Conservation (phyloP, 139 green algal species). For the Chlamydomonas eustigma region DNA sequence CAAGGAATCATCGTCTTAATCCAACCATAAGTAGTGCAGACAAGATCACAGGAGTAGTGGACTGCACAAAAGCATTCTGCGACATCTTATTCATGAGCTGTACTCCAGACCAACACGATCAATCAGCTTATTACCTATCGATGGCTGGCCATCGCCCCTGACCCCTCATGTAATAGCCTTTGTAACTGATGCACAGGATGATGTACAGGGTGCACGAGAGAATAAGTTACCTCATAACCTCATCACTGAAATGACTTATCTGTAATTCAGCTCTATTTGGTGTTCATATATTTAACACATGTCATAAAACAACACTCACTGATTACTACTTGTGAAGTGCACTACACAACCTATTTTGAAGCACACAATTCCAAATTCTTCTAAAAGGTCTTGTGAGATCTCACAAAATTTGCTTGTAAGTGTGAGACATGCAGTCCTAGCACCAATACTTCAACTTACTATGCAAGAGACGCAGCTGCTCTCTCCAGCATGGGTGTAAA, state of each 20-base stretch:
- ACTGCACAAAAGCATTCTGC: neutral
- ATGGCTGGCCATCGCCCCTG: constrained; percentile 40
- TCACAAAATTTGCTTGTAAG: neutral
- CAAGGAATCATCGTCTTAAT: no score
- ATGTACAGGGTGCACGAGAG: neutral
- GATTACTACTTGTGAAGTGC: no score
- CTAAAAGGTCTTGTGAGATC: neutral
- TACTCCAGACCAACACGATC: neutral
- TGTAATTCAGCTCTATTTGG: constrained; percentile 41
- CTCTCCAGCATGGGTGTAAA: constrained; percentile 94
- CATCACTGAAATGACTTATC: constrained; percentile 37
- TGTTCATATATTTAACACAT: neutral
- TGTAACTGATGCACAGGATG: constrained; percentile 1
- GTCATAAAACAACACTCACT: neutral
- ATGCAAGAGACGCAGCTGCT: constrained; percentile 59
- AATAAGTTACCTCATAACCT: neutral
- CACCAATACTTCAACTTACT: constrained; percentile 43
- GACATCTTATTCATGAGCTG: neutral
- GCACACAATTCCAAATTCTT: no score
- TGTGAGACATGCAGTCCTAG: neutral
- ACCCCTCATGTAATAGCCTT: constrained; percentile 72
- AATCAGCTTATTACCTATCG: constrained; percentile 16
- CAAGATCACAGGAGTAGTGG: neutral
- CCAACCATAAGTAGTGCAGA: no score
- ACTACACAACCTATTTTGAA: no score